Conservation (phyloP, 2,329 filamentous ascomycete species). For the Ceratocystis destructans region DNA sequence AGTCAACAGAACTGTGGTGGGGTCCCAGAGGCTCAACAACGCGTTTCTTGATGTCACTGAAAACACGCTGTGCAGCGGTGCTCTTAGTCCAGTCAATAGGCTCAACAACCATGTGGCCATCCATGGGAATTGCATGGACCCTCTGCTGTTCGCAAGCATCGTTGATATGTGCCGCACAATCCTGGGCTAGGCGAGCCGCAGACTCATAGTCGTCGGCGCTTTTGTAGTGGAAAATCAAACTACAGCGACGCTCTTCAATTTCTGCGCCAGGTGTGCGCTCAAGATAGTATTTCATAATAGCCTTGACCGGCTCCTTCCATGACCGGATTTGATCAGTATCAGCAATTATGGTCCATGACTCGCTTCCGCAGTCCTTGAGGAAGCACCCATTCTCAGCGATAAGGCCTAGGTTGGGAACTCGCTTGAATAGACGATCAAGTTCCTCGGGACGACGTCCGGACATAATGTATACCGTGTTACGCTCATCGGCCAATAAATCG, state of each 20-base stretch:
- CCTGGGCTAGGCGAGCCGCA: conserved; percentile 66
- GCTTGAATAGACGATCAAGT: conserved; percentile 71
- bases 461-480: conserved; percentile 88
- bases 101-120: conserved; percentile 72
- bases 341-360: conserved; percentile 65
- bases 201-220: conserved; percentile 30
- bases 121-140: conserved; percentile 69
- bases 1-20: conserved; percentile 50
- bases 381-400: conserved; percentile 95
- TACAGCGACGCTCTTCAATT: conserved; percentile 85
- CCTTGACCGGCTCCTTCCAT: conserved; percentile 75
- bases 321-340: conserved; percentile 53
- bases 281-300: conserved; percentile 76
- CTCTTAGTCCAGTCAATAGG: conserved; percentile 77
- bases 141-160: conserved; percentile 74
- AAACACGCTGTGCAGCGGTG: conserved; percentile 64
- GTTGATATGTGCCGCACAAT: conserved; percentile 91
- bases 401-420: conserved; percentile 69
- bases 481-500: conserved; percentile 64
- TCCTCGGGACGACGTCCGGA: conserved; percentile 78
- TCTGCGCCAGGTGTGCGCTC: conserved; percentile 79
- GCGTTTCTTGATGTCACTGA: conserved; percentile 33
- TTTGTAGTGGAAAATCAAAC: conserved; percentile 35
- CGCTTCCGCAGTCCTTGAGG: conserved; percentile 54
- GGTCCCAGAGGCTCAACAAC: background rate